phyloP scores from a whole-genome alignment of 2,329 filamentous ascomycete species.

The Colletotrichum eleusines region DNA sequence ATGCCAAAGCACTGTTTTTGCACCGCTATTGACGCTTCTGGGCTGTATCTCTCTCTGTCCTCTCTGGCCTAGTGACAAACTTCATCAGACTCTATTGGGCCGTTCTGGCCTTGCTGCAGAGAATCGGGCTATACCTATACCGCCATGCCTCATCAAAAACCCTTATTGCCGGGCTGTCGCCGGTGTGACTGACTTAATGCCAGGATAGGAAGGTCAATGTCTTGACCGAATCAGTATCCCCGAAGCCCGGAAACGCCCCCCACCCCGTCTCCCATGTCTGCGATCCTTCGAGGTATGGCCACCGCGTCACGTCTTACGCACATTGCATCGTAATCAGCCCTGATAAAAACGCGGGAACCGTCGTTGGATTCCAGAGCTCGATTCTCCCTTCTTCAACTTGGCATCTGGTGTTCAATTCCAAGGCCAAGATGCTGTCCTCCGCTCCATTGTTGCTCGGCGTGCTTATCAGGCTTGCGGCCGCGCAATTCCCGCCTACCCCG shows the following conservation, averaged over 20 bases:
- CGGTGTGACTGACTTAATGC: background rate
- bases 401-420: too few species aligned
- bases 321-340: too few species aligned
- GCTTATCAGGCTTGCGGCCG: conserved; percentile 44
- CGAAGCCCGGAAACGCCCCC: background rate
- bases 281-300: conserved; percentile 19
- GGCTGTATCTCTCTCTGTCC: background rate
- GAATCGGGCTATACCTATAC: background rate
- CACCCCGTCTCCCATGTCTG: conserved; percentile 18
- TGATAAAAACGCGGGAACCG: background rate
- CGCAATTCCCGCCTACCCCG: conserved; percentile 49
- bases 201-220: conserved; percentile 33
- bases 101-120: background rate
- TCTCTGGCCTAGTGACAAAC: background rate
- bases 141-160: background rate
- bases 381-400: too few species aligned
- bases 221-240: conserved; percentile 11
- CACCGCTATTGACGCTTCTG: too few species aligned
- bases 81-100: background rate
- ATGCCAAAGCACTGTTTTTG: too few species aligned
- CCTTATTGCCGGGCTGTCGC: conserved; percentile 11
- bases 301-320: conserved; percentile 25
- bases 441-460: conserved; percentile 40
- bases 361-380: too few species aligned
- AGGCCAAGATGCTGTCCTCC: conserved; percentile 6